phyloP scores from a whole-genome alignment of 1,139 yeast species.

The Magnusiomyces suaveolens region DNA sequence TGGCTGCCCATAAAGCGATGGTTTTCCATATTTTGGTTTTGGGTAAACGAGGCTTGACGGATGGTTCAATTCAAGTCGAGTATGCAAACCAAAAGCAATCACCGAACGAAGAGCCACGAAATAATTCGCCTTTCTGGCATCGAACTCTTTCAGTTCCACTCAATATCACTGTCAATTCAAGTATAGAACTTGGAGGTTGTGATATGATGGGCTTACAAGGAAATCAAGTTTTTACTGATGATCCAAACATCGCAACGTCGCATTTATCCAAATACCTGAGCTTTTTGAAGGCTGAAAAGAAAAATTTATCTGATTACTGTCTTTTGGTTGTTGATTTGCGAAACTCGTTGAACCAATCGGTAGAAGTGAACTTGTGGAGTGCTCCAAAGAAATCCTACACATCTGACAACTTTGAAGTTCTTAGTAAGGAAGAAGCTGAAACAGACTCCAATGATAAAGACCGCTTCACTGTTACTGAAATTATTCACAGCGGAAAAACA shows the following conservation, averaged over 20 bases:
- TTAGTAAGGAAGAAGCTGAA: background rate
- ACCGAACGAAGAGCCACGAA: background rate
- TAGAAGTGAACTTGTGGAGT: conserved; percentile 33
- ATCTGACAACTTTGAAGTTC: conserved; percentile 18
- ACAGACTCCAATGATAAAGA: conserved; percentile 18
- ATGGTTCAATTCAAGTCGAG: conserved; percentile 56
- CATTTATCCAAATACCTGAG: conserved; percentile 15
- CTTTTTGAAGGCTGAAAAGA: conserved; percentile 15
- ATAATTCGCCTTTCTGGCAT: conserved; percentile 31
- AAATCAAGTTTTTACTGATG: conserved; percentile 15
- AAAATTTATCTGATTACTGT: conserved; percentile 44
- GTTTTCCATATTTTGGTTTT: conserved; percentile 48
- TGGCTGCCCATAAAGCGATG: conserved; percentile 23
- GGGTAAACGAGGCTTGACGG: conserved; percentile 68
- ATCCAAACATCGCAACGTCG: conserved; percentile 2
- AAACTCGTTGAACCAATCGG: conserved; percentile 48
- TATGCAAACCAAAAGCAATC: conserved; percentile 38
- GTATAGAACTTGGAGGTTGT: conserved; percentile 65
- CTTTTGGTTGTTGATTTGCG: conserved; percentile 57
- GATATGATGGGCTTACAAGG: conserved; percentile 47
- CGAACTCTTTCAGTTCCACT: conserved; percentile 57
- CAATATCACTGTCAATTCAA: conserved; percentile 56
- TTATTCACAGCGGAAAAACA: conserved; percentile 43
- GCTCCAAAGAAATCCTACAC: conserved; percentile 29
- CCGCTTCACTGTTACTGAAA: conserved; percentile 19